Evolutionary conservation across 106 monocot genomes (phyloP), one percentile per base, ranked within the genome.

Genomic region (Apostasia shenzhenica): DNA sequence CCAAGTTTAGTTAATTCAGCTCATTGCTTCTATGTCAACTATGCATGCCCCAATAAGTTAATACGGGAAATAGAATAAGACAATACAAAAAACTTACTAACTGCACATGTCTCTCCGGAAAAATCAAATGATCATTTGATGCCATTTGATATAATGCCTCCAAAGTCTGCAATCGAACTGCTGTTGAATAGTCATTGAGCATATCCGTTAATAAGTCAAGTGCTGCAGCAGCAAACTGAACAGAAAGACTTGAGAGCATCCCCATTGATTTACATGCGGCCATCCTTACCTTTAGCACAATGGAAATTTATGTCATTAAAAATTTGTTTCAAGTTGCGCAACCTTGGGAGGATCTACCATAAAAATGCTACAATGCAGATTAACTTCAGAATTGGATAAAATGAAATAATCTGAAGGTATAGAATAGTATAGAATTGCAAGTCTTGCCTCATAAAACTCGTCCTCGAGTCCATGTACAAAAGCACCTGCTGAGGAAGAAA

Each of bases 381-480:
- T 26, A 26, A 26, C 26, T 26, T 26, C 26, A 26, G 26, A 26
- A 26, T 26, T 26, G 26, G 26, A 26, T 26, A 0, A 26, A 26
- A 26, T 26, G 26, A 26, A 26, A 26, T 26, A 26, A 26, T 26
- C 26, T 26, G 26, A 26, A 26, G 26, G 26, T 26, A 37, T 70
- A 63, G 14, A 7, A 41, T 63, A 6, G 46, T 47, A 70, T 39
- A 10, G 9, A 41, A 3, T 14, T 14, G 8, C 6, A 14, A 63
- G 6, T 5, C 14, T 67, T 81, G 92, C 95, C 88, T 97, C 82
- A 83, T 78, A 70, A 73, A 82, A 92, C 67, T 97, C 95, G 83
- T 97, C 95, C 76, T 97, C 95, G 67, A 97, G 76, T 10, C 92
- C 95, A 72, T 97, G 95, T 0, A 92, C 57, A 74, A 89, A 97